phyloP scores from a whole-genome alignment of 495 filamentous ascomycete genomes.

The Stereocaulon alpinum region DNA sequence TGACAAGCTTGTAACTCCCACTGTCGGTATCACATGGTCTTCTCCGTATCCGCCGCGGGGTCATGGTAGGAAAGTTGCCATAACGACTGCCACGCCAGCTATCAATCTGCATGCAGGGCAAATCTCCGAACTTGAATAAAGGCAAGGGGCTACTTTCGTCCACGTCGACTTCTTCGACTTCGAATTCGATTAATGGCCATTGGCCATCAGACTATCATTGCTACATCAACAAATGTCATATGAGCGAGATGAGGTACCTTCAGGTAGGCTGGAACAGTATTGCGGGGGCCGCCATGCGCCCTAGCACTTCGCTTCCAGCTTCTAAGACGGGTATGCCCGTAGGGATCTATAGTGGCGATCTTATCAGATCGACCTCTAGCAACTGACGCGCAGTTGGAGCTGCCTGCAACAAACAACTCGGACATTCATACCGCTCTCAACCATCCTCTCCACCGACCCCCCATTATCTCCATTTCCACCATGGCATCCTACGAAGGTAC shows the following conservation, averaged over 20 bases:
- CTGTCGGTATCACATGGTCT: not conserved
- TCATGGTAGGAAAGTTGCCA: too few relatives aligned
- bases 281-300: too few relatives aligned
- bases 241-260: too few relatives aligned
- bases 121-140: too few relatives aligned
- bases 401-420: not conserved
- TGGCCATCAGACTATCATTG: too few relatives aligned
- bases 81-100: too few relatives aligned
- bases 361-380: not conserved
- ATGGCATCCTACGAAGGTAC: conserved; percentile 52
- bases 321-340: not conserved
- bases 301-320: not conserved
- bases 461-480: conserved; percentile 13
- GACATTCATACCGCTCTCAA: not conserved
- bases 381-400: not conserved
- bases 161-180: not conserved
- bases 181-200: too few relatives aligned
- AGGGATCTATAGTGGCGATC: not conserved
- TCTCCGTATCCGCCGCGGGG: too few relatives aligned
- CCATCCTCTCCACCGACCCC: not conserved
- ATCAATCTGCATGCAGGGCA: too few relatives aligned
- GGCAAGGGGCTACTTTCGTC: not conserved
- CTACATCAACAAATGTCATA: too few relatives aligned
- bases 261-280: too few relatives aligned
- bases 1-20: not conserved